Percentiles rank a stretch among this genome's conserved stretches.
These are phyloP conservation scores for Starmerella scarabaei DNA, from an alignment of 805 yeast species.

Conservation along the genomic window DNA sequence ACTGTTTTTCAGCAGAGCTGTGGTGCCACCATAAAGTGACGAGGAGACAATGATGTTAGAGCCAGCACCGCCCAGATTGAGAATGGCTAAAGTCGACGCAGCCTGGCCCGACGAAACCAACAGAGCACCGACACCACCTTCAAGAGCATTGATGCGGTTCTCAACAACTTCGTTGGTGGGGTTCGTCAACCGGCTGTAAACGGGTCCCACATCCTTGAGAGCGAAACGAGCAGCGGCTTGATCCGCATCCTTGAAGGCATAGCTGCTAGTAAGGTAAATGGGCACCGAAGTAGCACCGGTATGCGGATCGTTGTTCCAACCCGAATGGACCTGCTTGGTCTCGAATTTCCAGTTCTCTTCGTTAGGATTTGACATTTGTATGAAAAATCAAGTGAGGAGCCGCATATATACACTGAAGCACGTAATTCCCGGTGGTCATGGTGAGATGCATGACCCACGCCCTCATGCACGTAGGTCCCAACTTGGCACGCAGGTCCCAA, in stretches of 20 bases:
- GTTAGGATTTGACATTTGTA: neutral
- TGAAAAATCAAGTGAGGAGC: neutral
- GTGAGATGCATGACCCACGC: too few relatives aligned
- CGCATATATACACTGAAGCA: neutral
- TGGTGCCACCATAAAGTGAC: constrained; percentile 88
- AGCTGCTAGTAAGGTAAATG: constrained; percentile 83
- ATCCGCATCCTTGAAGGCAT: constrained; percentile 71
- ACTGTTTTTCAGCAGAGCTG: constrained; percentile 86
- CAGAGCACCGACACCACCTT: constrained; percentile 81
- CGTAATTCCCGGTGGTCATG: neutral
- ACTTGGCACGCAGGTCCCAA: too few relatives aligned
- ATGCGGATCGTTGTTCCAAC: constrained; percentile 57
- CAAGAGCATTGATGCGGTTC: constrained; percentile 82
- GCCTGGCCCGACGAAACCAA: constrained; percentile 95
- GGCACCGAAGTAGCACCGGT: constrained; percentile 81
- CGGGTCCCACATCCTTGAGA: constrained; percentile 67
- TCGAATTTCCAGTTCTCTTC: constrained; percentile 31
- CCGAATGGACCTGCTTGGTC: constrained; percentile 89
- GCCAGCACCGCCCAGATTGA: constrained; percentile 37
- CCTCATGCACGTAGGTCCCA: too few relatives aligned
- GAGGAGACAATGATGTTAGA: constrained; percentile 83
- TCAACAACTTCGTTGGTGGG: constrained; percentile 90
- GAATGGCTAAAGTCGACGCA: constrained; percentile 73
- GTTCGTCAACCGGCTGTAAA: constrained; percentile 81
- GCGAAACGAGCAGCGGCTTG: constrained; percentile 90